These are phyloP conservation scores for Suillus subaureus DNA, from an alignment of 768 basidiomycete genomes.

Conservation along the genomic window DNA sequence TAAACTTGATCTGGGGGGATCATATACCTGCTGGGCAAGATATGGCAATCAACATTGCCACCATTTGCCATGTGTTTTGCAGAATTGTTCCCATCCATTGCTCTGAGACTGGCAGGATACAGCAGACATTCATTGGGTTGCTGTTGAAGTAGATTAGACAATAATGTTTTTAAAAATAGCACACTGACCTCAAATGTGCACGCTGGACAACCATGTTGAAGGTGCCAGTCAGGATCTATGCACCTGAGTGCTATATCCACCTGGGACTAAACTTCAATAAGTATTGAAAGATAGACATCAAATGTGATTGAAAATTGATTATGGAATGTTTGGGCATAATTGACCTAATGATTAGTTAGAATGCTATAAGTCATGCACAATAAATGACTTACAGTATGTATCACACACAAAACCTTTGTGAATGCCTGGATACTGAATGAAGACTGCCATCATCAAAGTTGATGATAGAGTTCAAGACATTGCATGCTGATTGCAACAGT, in stretches of 20 bases:
- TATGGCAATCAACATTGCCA: constrained; percentile 19
- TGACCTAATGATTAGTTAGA: too few species aligned
- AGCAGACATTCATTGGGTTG: constrained; percentile 30
- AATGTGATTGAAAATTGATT: not conserved
- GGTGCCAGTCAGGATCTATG: not conserved
- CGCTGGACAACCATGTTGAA: not conserved
- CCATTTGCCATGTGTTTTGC: constrained; percentile 30
- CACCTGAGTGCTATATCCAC: not conserved
- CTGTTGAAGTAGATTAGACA: not conserved
- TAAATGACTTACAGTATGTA: too few species aligned
- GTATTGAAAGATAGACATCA: not conserved
- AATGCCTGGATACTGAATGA: too few species aligned
- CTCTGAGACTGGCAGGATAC: constrained; percentile 23
- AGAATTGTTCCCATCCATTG: constrained; percentile 39
- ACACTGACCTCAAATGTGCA: not conserved
- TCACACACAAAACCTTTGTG: too few species aligned
- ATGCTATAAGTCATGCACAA: too few species aligned
- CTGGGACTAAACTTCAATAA: not conserved
- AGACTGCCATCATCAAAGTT: too few species aligned
- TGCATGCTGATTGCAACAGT: too few species aligned
- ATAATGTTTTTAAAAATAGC: not conserved
- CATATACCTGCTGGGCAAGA: constrained; percentile 29
- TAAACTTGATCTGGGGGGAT: constrained; percentile 30
- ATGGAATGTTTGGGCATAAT: not conserved
- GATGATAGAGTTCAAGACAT: too few species aligned